These are phyloP conservation scores for Linderniella brevidens DNA, from an alignment of 257 asterid genomes.

Conservation along the genomic window DNA sequence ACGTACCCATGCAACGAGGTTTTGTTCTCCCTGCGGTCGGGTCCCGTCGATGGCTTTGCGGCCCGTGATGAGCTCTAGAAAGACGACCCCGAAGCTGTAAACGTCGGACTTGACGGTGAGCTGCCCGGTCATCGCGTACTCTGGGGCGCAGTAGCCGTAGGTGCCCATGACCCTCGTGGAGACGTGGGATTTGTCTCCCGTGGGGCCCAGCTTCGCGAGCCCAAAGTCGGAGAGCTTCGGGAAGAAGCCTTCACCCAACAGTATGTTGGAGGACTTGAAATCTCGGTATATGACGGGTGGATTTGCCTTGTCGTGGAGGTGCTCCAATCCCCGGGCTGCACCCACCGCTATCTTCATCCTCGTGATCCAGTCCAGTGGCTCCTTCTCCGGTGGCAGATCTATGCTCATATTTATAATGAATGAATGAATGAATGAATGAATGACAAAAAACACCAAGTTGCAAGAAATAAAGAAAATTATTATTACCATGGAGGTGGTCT, in stretches of 20 bases:
- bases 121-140: constrained; percentile 98
- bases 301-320: constrained; percentile 93
- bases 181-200: constrained; percentile 97
- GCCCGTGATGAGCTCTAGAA: constrained; percentile 93
- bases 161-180: constrained; percentile 99
- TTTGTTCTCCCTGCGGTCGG: constrained; percentile 80
- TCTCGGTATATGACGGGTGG: constrained; percentile 96
- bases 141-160: constrained; percentile 97
- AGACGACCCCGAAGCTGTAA: constrained; percentile 92
- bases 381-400: constrained; percentile 83
- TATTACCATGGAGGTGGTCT: constrained; percentile 94
- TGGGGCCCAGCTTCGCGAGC: constrained; percentile 98
- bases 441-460: neutral
- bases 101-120: constrained; percentile 93
- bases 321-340: constrained; percentile 96
- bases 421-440: no score
- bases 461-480: neutral
- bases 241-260: constrained; percentile 61
- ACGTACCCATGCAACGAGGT: constrained; percentile 96
- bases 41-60: constrained; percentile 89
- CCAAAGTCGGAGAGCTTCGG: constrained; percentile 97
- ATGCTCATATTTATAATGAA: constrained; percentile 1
- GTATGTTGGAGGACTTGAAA: constrained; percentile 92
- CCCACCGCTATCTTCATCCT: constrained; percentile 99
- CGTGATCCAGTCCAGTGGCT: constrained; percentile 95